These are phyloP conservation scores for Leccinum sublutescens DNA, from an alignment of 768 basidiomycete genomes.

Conservation along the genomic window DNA sequence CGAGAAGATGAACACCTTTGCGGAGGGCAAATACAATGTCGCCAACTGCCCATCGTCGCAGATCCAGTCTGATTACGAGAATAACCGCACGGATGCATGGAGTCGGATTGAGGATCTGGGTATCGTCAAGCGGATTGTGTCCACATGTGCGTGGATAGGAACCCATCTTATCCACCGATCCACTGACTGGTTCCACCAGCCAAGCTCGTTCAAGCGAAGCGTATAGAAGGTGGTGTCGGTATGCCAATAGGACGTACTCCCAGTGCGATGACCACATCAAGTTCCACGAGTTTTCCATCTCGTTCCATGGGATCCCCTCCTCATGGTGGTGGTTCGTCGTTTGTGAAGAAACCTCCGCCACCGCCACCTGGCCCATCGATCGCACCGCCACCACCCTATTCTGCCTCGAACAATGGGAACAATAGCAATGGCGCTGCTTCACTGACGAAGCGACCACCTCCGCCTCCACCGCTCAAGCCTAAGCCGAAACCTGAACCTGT, in stretches of 20 bases:
- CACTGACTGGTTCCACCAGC: slow-evolving; percentile 40
- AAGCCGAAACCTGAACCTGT: slow-evolving; percentile 71
- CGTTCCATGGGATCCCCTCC: slow-evolving; percentile 26
- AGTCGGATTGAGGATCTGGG: slow-evolving; percentile 73
- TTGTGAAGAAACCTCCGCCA: slow-evolving; percentile 44
- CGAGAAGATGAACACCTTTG: slow-evolving; percentile 90
- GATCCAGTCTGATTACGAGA: slow-evolving; percentile 75
- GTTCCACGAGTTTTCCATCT: slow-evolving; percentile 27
- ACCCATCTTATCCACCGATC: neutral
- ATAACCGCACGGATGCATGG: slow-evolving; percentile 80
- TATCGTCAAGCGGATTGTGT: slow-evolving; percentile 81
- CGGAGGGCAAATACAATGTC: slow-evolving; percentile 75
- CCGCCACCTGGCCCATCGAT: slow-evolving; percentile 29
- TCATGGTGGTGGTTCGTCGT: slow-evolving; percentile 27
- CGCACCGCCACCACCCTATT: slow-evolving; percentile 46
- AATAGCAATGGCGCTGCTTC: slow-evolving; percentile 31
- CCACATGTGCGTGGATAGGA: slow-evolving; percentile 67
- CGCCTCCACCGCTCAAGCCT: slow-evolving; percentile 88
- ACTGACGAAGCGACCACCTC: slow-evolving; percentile 72
- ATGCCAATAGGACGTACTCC: slow-evolving; percentile 36
- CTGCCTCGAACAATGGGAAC: slow-evolving; percentile 17
- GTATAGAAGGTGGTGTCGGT: slow-evolving; percentile 33
- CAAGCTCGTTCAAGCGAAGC: slow-evolving; percentile 61
- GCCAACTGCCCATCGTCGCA: slow-evolving; percentile 62
- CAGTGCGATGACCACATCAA: slow-evolving; percentile 26